Evolutionary conservation across 768 basidiomycete genomes (phyloP).

Genomic region (Fistulinella prunicolor): DNA sequence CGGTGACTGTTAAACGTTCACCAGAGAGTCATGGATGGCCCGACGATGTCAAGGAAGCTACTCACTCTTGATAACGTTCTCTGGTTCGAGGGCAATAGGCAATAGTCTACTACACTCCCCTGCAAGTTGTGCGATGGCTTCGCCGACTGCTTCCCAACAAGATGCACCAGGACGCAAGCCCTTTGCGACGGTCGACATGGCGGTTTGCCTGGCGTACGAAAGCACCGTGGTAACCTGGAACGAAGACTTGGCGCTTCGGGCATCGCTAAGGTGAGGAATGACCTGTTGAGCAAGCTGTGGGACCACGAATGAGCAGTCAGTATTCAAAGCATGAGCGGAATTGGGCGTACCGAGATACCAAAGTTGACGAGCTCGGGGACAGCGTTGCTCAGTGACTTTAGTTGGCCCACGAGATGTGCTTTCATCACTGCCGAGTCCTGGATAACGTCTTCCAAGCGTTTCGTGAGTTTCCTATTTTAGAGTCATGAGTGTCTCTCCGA

Average conservation of each 20-base stretch:
- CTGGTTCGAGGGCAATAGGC: constrained; percentile 67
- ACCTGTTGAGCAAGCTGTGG: constrained; percentile 83
- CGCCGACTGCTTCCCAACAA: constrained; percentile 76
- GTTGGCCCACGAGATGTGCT: constrained; percentile 64
- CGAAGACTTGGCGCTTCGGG: constrained; percentile 70
- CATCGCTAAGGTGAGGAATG: constrained; percentile 81
- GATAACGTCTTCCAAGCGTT: constrained; percentile 78
- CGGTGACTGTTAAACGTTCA: constrained; percentile 44
- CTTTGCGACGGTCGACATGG: constrained; percentile 66
- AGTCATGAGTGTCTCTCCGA: constrained; percentile 2
- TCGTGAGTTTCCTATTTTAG: constrained; percentile 75
- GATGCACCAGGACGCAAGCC: constrained; percentile 61
- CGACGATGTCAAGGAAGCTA: no score
- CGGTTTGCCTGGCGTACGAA: constrained; percentile 69
- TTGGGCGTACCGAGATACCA: constrained; percentile 70
- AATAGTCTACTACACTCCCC: constrained; percentile 70
- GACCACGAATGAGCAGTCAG: neutral
- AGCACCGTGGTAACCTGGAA: constrained; percentile 76
- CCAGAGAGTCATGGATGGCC: neutral
- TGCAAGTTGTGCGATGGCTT: constrained; percentile 64
- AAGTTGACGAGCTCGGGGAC: constrained; percentile 86
- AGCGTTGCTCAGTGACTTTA: constrained; percentile 66
- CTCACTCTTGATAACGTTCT: constrained; percentile 79
- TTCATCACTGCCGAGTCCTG: constrained; percentile 71
- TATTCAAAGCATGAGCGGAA: neutral